phyloP scores from a whole-genome alignment of 2,329 filamentous ascomycete genomes.

The Aspergillus aculeatus region DNA sequence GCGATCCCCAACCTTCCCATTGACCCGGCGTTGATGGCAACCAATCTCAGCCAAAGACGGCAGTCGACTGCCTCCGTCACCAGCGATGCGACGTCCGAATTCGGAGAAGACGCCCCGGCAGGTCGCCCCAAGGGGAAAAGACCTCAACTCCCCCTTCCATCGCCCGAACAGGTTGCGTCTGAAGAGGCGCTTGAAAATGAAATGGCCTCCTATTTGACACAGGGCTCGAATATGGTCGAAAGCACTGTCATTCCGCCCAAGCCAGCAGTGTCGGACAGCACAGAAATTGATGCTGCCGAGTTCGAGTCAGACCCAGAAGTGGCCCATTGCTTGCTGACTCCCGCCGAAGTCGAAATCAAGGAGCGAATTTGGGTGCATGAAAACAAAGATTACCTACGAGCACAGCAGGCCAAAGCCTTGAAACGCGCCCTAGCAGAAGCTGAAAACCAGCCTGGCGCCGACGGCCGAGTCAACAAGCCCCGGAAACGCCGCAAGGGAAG shows the following conservation, averaged over 20 bases:
- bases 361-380: constrained; percentile 92
- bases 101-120: constrained; percentile 15
- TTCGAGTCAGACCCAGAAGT: constrained; percentile 91
- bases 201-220: constrained; percentile 65
- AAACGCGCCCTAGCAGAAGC: constrained; percentile 64
- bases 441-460: constrained; percentile 35
- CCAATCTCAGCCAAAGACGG: constrained; percentile 20
- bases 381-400: constrained; percentile 89
- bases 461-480: constrained; percentile 38
- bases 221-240: constrained; percentile 38
- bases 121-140: constrained; percentile 34
- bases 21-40: constrained; percentile 42
- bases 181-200: constrained; percentile 64
- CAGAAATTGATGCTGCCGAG: constrained; percentile 71
- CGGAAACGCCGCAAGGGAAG: constrained; percentile 51
- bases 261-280: constrained; percentile 53
- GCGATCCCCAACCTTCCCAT: constrained; percentile 57
- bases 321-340: constrained; percentile 69
- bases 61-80: constrained; percentile 22
- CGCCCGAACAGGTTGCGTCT: constrained; percentile 60
- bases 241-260: constrained; percentile 19
- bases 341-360: constrained; percentile 75
- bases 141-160: constrained; percentile 49
- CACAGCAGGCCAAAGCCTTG: constrained; percentile 80
- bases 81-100: constrained; percentile 24